Evolutionary conservation across 495 filamentous ascomycete genomes (phyloP).

Genomic region (Daldinia decipiens): DNA sequence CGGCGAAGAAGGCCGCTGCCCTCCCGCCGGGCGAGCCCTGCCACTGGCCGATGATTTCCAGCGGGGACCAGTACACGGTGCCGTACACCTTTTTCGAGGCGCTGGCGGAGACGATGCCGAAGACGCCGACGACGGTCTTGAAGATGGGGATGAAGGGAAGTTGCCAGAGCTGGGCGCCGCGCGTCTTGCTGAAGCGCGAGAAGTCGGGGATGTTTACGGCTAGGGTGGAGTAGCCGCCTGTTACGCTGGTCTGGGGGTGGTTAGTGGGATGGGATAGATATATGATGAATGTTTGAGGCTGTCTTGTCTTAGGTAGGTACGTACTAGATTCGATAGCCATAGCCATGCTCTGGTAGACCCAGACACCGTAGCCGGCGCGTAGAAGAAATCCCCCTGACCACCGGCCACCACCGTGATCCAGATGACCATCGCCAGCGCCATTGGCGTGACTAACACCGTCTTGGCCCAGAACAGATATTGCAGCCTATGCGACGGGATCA

Average conservation of each 20-base stretch:
- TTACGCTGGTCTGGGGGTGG: constrained; percentile 42
- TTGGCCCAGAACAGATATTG: constrained; percentile 68
- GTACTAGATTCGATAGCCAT: constrained; percentile 49
- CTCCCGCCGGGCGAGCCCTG: constrained; percentile 37
- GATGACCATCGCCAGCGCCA: constrained; percentile 62
- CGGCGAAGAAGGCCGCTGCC: constrained; percentile 52
- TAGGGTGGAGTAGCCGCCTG: constrained; percentile 46
- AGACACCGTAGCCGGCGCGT: constrained; percentile 53
- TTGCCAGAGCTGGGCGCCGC: constrained; percentile 46
- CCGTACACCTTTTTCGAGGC: constrained; percentile 46
- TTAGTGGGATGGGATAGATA: constrained; percentile 2
- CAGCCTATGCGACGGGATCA: constrained; percentile 64
- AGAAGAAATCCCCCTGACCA: constrained; percentile 55
- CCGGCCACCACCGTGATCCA: constrained; percentile 61
- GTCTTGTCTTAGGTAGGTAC: neutral
- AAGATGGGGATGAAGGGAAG: constrained; percentile 49
- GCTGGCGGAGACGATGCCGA: constrained; percentile 47
- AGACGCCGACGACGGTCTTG: constrained; percentile 43
- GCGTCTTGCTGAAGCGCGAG: constrained; percentile 46
- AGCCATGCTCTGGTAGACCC: constrained; percentile 47
- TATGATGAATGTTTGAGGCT: no score
- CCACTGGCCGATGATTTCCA: constrained; percentile 47
- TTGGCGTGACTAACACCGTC: constrained; percentile 60
- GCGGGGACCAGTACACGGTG: constrained; percentile 43
- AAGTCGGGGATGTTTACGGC: constrained; percentile 48